A percentile compares a stretch with the other conserved stretches of the same genome.
These are phyloP conservation scores for Pichia sp. DNA, from an alignment of 1,139 yeast species.

Conservation along the genomic window DNA sequence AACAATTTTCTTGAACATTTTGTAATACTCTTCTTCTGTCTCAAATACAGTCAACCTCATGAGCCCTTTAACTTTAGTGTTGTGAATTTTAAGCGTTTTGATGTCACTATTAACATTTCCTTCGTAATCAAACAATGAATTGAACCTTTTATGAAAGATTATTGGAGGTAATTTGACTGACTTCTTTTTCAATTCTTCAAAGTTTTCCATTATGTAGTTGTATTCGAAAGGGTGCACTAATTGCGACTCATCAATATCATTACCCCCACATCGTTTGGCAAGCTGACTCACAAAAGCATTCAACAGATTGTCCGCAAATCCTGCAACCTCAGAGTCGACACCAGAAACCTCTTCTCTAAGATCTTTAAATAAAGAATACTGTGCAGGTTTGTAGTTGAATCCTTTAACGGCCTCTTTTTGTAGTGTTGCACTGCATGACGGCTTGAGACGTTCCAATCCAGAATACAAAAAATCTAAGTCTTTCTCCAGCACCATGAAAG, in stretches of 20 bases:
- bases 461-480: slow-evolving; percentile 18
- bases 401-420: slow-evolving; percentile 14
- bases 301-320: slow-evolving; percentile 13
- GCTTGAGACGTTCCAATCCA: slow-evolving; percentile 9
- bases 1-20: slow-evolving; percentile 19
- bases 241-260: slow-evolving; percentile 12
- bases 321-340: slow-evolving; percentile 2
- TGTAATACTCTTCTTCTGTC: slow-evolving; percentile 21
- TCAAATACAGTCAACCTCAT: slow-evolving; percentile 18
- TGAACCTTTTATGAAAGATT: slow-evolving; percentile 16
- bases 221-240: slow-evolving; percentile 27
- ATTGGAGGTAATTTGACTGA: slow-evolving; percentile 18
- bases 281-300: slow-evolving; percentile 21
- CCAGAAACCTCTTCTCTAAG: slow-evolving; percentile 3
- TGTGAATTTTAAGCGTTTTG: slow-evolving; percentile 10
- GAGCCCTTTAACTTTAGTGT: slow-evolving; percentile 17
- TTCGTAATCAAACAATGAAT: slow-evolving; percentile 10
- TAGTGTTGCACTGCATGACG: slow-evolving; percentile 4
- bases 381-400: slow-evolving; percentile 19
- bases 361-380: slow-evolving; percentile 11
- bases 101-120: slow-evolving; percentile 2
- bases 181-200: slow-evolving; percentile 12
- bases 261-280: slow-evolving; percentile 20
- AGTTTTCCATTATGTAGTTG: slow-evolving; percentile 19
- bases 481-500: slow-evolving; percentile 14